Evolutionary conservation across 2,329 filamentous ascomycete species (phyloP), one percentile per base, ranked within the genome.

Genomic region (Didymella sp.): DNA sequence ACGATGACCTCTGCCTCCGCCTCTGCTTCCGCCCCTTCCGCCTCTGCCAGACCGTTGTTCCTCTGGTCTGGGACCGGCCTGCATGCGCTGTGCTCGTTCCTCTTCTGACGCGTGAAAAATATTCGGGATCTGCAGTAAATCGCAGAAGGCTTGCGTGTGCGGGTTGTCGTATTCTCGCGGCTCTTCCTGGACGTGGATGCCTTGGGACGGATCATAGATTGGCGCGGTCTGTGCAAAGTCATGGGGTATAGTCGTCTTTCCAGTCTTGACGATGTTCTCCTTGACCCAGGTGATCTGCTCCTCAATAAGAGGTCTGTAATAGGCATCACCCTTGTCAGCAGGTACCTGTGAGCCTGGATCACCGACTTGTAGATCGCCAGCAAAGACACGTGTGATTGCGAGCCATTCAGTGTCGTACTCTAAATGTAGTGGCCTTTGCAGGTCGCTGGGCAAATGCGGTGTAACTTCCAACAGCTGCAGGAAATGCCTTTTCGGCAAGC

Each of bases 371-470:
- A 80, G 68, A 37, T 86, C 82, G 3, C 80, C 67, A 37, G 90
- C 86, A 70, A 98, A 96, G 7, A 87, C 89, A 38, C 94, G 89
- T 12, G 89, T 93, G 62, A 99, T 97, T 38, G 95, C 90, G 7
- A 99, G 87, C 94, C 94, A 99, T 78, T 99, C 95, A 11, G 88
- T 86, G 74, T 99, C 95, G 73, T 99, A 98, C 44, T 87, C 80
- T 0, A 97, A 81, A 11, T 79, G 80, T 64, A 86, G 84, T 1
- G 87, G 86, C 2, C 80, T 76, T 15, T 68, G 48, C 46, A 78
- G 38, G 22, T 73, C 60, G 6, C 51, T 45, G 4, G 66, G 58
- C 27, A 47, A 42, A n/a, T 69, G 61, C 19, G 69, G 62, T 11
- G 67, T 61, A n/a, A 73, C 62, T 28, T 89, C 84, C 30, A 89